Conservation (phyloP, 2,329 filamentous ascomycete species). For the Cytospora schulzeri region DNA sequence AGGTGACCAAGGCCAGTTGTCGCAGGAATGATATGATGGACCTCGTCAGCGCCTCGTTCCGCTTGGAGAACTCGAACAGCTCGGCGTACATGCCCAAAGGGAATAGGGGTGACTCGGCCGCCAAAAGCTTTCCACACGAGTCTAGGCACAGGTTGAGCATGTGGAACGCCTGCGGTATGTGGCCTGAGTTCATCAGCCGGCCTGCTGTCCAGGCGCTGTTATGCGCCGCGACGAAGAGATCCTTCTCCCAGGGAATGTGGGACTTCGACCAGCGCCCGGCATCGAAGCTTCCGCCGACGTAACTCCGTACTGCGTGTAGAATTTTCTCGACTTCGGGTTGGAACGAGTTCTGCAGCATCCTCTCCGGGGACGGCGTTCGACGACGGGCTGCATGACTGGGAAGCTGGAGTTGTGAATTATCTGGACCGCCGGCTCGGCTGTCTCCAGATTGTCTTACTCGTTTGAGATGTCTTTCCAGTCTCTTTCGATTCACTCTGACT, state of each 20-base stretch:
- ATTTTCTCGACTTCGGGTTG: neutral
- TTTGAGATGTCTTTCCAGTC: conserved; percentile 8
- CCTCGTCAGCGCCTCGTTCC: neutral
- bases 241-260: conserved; percentile 14
- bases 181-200: conserved; percentile 15
- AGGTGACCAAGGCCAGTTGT: conserved; percentile 1
- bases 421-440: neutral
- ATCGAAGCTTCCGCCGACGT: conserved; percentile 16
- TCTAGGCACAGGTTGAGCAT: conserved; percentile 9
- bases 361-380: neutral
- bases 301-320: conserved; percentile 7
- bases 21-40: conserved; percentile 12
- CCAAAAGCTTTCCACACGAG: conserved; percentile 3
- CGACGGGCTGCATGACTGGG: neutral
- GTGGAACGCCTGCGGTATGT: conserved; percentile 10
- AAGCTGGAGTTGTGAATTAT: neutral
- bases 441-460: neutral
- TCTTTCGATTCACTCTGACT: conserved; percentile 10
- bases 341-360: neutral
- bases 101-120: conserved; percentile 4
- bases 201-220: conserved; percentile 13
- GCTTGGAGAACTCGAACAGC: conserved; percentile 20
- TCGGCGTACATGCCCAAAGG: conserved; percentile 8
- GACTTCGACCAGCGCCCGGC: conserved; percentile 8
- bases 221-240: conserved; percentile 4